Percentiles rank a stretch among this genome's conserved stretches.
These are phyloP conservation scores for Leersia perrieri DNA, from an alignment of 176 grass and related monocot genomes.

Conservation along the genomic window DNA sequence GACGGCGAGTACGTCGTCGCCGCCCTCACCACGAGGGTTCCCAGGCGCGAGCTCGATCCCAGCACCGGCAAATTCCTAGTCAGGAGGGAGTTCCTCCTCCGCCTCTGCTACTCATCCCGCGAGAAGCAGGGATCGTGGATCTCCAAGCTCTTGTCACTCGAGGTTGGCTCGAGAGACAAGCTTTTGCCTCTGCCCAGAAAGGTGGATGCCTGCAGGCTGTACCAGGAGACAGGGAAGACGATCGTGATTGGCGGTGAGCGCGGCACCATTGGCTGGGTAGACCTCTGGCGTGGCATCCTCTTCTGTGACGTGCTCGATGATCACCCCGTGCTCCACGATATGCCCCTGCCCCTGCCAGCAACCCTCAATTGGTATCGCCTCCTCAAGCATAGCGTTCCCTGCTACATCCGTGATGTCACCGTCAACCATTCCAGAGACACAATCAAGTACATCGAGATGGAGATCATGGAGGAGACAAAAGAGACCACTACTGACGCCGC, in stretches of 20 bases:
- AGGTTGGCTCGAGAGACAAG: background rate
- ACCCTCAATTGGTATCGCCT: background rate
- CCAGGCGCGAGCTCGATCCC: too few relatives aligned
- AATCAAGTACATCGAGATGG: slow-evolving; percentile 21
- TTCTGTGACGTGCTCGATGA: slow-evolving; percentile 28
- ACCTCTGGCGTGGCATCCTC: slow-evolving; percentile 34
- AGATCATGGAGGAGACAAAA: background rate
- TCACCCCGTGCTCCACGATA: background rate
- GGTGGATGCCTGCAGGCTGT: too few relatives aligned
- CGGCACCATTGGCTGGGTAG: slow-evolving; percentile 19
- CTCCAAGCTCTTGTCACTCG: background rate
- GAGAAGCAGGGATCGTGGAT: background rate
- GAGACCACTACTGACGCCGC: too few relatives aligned
- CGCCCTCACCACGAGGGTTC: too few relatives aligned
- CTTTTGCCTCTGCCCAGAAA: background rate
- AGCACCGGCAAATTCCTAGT: too few relatives aligned
- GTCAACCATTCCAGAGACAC: background rate
- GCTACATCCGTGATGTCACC: background rate
- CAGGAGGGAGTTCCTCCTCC: background rate
- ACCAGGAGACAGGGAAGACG: slow-evolving; percentile 14
- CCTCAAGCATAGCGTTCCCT: background rate
- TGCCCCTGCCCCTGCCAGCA: slow-evolving; percentile 12
- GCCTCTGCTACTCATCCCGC: background rate
- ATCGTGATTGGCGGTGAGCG: background rate
- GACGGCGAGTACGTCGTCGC: background rate